Conservation (phyloP, 192 early-diverging fungal species). For the Phycomyces blakesleeanus region DNA sequence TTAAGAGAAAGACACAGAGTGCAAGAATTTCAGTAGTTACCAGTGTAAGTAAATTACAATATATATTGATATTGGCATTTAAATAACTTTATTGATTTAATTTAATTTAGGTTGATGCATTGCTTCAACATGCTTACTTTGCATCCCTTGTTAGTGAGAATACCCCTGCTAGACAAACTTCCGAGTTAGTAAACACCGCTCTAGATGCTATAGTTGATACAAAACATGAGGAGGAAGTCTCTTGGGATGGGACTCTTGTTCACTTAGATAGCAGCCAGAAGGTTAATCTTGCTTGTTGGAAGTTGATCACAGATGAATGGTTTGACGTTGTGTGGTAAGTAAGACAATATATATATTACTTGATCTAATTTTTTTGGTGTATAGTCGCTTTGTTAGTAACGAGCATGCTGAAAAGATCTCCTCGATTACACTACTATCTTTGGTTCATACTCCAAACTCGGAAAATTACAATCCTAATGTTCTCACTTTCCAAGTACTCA, state of each 20-base stretch:
- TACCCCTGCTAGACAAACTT: constrained; percentile 1
- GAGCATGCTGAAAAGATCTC: constrained; percentile 32
- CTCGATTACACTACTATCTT: constrained; percentile 23
- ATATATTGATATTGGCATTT: not conserved
- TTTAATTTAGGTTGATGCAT: constrained; percentile 15
- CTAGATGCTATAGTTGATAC: not conserved
- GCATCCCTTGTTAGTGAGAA: not conserved
- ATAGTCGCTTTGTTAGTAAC: constrained; percentile 28
- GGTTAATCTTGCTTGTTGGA: constrained; percentile 40
- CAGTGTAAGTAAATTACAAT: constrained; percentile 15
- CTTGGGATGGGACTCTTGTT: constrained; percentile 16
- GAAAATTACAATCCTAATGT: not conserved
- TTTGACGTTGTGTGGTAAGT: constrained; percentile 40
- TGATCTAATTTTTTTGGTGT: not conserved
- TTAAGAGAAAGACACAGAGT: not conserved
- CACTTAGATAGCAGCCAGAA: not conserved
- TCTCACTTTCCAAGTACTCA: constrained; percentile 31
- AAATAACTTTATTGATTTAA: not conserved
- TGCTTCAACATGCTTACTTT: constrained; percentile 26
- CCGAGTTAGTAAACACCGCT: not conserved
- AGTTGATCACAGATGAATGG: constrained; percentile 51
- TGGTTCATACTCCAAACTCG: constrained; percentile 2
- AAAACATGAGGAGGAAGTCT: not conserved
- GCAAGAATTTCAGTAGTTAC: constrained; percentile 6
- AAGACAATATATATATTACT: not conserved